Conservation (phyloP, 768 basidiomycete genomes). For the Suillus subluteus region DNA sequence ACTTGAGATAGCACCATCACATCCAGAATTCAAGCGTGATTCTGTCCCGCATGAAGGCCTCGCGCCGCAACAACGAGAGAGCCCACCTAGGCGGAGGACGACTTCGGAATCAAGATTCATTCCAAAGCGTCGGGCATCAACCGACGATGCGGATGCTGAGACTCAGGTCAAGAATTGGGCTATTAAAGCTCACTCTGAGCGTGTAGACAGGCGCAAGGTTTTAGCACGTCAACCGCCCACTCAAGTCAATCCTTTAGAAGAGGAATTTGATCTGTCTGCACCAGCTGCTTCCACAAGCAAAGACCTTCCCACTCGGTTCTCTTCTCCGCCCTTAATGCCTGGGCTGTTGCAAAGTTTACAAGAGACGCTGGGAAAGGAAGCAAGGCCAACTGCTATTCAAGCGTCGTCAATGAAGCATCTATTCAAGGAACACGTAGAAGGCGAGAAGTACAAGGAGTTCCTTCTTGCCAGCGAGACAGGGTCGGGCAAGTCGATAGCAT, state of each 20-base stretch:
- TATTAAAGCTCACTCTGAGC: slow-evolving; percentile 17
- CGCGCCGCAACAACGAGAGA: slow-evolving; percentile 9
- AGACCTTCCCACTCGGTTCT: slow-evolving; percentile 48
- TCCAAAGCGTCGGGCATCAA: background rate
- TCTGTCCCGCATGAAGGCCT: slow-evolving; percentile 23
- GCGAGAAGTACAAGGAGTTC: slow-evolving; percentile 41
- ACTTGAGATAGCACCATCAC: slow-evolving; percentile 28
- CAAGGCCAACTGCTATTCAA: slow-evolving; percentile 79
- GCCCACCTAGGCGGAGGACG: background rate
- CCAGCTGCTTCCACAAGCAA: slow-evolving; percentile 21
- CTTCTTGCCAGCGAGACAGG: slow-evolving; percentile 90
- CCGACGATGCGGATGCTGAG: background rate
- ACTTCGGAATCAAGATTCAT: background rate
- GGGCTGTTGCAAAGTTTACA: slow-evolving; percentile 62
- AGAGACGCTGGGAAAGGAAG: slow-evolving; percentile 57
- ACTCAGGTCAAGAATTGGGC: slow-evolving; percentile 16
- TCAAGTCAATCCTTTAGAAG: slow-evolving; percentile 31
- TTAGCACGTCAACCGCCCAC: slow-evolving; percentile 8
- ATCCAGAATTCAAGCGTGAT: slow-evolving; percentile 22
- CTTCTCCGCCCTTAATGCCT: slow-evolving; percentile 70
- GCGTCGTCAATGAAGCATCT: slow-evolving; percentile 71
- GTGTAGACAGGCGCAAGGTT: slow-evolving; percentile 13
- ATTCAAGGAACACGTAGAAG: slow-evolving; percentile 35
- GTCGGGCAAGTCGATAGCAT: slow-evolving; percentile 90
- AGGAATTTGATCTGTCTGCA: slow-evolving; percentile 42